These are phyloP conservation scores for Umbilicaria muhlenbergii DNA, from an alignment of 495 filamentous ascomycete genomes.

Conservation along the genomic window DNA sequence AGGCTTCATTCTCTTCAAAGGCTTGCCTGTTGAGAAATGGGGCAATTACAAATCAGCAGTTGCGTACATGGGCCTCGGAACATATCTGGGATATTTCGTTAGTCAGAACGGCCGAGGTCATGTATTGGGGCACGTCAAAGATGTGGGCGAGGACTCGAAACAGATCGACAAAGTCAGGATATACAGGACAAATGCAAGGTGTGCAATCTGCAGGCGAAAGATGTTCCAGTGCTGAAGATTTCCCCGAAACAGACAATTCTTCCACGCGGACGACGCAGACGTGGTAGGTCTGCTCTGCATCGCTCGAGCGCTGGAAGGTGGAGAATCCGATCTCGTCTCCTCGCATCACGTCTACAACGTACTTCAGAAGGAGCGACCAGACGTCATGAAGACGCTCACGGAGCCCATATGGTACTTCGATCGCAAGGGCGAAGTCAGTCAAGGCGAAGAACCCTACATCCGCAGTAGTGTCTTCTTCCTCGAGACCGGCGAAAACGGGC, in stretches of 20 bases:
- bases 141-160: constrained; percentile 67
- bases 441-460: constrained; percentile 64
- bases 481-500: constrained; percentile 24
- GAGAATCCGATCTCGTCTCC: constrained; percentile 70
- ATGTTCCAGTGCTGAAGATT: neutral
- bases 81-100: constrained; percentile 71
- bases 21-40: constrained; percentile 63
- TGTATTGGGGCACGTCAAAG: constrained; percentile 81
- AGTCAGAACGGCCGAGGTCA: constrained; percentile 80
- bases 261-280: constrained; percentile 72
- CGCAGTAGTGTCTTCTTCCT: constrained; percentile 59
- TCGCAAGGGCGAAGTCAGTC: constrained; percentile 70
- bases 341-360: constrained; percentile 73
- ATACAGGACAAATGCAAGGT: constrained; percentile 75
- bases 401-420: constrained; percentile 87
- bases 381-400: constrained; percentile 59
- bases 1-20: constrained; percentile 82
- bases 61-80: constrained; percentile 83
- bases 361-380: constrained; percentile 58
- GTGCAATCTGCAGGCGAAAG: constrained; percentile 14
- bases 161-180: constrained; percentile 75
- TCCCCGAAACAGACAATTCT: constrained; percentile 37
- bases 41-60: constrained; percentile 64
- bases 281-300: constrained; percentile 79
- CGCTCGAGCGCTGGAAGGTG: constrained; percentile 60